Percentiles rank a stretch among this genome's conserved stretches.
phyloP scores from a whole-genome alignment of 257 asterid species.

The Ilex aquifolium region DNA sequence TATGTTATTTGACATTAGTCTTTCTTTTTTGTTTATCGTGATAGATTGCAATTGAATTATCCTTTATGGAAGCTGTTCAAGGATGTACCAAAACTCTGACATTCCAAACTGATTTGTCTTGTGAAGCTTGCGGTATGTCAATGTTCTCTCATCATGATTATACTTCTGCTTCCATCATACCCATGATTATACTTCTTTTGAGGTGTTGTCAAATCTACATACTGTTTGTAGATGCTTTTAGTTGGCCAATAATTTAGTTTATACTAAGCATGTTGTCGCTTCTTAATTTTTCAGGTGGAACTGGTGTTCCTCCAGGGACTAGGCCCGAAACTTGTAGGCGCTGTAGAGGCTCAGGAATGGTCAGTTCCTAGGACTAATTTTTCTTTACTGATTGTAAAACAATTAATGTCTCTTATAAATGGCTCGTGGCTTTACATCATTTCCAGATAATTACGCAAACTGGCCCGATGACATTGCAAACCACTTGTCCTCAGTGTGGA shows the following conservation, averaged over 20 bases:
- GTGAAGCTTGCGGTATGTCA: constrained; percentile 72
- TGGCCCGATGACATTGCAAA: constrained; percentile 49
- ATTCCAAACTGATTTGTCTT: constrained; percentile 57
- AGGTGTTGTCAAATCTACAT: too few relatives aligned
- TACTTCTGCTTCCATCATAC: neutral
- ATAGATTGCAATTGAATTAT: constrained; percentile 62
- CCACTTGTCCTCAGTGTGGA: constrained; percentile 61
- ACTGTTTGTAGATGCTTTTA: too few relatives aligned
- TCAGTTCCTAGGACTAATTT: constrained; percentile 29
- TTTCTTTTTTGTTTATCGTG: constrained; percentile 7
- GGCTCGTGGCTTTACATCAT: constrained; percentile 7
- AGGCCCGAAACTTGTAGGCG: constrained; percentile 89
- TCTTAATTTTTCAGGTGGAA: constrained; percentile 60
- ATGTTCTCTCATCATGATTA: constrained; percentile 4
- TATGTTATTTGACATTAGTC: neutral
- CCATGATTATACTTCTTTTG: neutral
- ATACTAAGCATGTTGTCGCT: neutral
- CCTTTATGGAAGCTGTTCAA: constrained; percentile 98
- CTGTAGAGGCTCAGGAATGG: constrained; percentile 90
- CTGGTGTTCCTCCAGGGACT: constrained; percentile 98
- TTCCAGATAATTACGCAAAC: constrained; percentile 47
- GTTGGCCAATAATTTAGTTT: too few relatives aligned
- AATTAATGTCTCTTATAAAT: neutral
- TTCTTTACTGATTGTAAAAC: constrained; percentile 5
- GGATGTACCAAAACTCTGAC: constrained; percentile 84